Percentiles rank a stretch among this genome's conserved stretches.
These are phyloP conservation scores for Penicillium sp. DNA, from an alignment of 2,329 filamentous ascomycete species.

Conservation along the genomic window DNA sequence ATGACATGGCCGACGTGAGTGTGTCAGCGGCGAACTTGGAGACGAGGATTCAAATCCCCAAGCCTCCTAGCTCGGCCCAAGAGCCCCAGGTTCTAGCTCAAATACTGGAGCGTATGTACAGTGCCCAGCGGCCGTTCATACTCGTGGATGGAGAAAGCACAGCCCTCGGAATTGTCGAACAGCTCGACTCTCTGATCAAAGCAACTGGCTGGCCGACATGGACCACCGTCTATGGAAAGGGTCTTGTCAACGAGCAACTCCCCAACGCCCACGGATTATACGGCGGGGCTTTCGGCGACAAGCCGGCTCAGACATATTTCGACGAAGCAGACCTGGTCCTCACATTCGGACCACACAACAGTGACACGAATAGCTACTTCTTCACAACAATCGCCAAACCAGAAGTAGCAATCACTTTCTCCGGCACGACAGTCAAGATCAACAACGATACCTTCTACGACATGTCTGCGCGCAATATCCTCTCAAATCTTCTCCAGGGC, in stretches of 20 bases:
- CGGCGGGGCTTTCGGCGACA: conserved; percentile 44
- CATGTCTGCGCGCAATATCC: conserved; percentile 75
- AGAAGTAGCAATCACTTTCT: conserved; percentile 78
- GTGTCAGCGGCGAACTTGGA: conserved; percentile 24
- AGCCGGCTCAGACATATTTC: conserved; percentile 35
- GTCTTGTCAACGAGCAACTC: conserved; percentile 52
- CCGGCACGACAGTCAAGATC: conserved; percentile 72
- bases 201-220: conserved; percentile 52
- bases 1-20: conserved; percentile 51
- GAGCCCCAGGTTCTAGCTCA: conserved; percentile 28
- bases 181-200: conserved; percentile 48
- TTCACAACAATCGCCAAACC: conserved; percentile 79
- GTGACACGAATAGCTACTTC: conserved; percentile 60
- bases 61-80: conserved; percentile 9
- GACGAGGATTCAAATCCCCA: conserved; percentile 18
- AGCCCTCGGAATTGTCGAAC: conserved; percentile 43
- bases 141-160: conserved; percentile 56
- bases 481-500: conserved; percentile 67
- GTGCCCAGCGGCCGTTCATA: conserved; percentile 52
- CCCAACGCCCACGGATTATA: conserved; percentile 56
- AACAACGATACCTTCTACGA: conserved; percentile 78
- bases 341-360: conserved; percentile 36
- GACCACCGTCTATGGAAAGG: conserved; percentile 53
- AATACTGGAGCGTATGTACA: conserved; percentile 48
- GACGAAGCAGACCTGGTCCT: conserved; percentile 44